Evolutionary conservation across 2,329 filamentous ascomycete species (phyloP).

Genomic region (Exophiala xenobiotica): DNA sequence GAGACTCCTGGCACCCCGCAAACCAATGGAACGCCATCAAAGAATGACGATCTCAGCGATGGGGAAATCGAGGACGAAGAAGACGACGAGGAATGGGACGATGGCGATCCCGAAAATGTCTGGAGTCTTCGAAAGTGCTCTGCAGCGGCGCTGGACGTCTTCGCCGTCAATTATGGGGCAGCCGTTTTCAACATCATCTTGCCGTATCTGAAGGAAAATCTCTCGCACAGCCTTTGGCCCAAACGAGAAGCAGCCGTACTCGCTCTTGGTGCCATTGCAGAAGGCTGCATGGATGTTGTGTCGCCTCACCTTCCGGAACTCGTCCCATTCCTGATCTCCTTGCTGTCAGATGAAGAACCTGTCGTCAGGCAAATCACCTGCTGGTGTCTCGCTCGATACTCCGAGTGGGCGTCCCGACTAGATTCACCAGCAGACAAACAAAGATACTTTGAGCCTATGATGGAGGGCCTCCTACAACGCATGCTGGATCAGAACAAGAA

Average conservation of each 20-base stretch:
- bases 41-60: slow-evolving; percentile 74
- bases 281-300: slow-evolving; percentile 88
- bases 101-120: slow-evolving; percentile 77
- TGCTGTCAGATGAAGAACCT: slow-evolving; percentile 80
- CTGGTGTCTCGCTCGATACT: slow-evolving; percentile 94
- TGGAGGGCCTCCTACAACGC: slow-evolving; percentile 89
- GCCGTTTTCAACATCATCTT: slow-evolving; percentile 88
- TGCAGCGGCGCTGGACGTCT: slow-evolving; percentile 88
- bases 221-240: slow-evolving; percentile 86
- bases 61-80: slow-evolving; percentile 80
- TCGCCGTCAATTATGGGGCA: slow-evolving; percentile 84
- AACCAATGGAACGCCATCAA: slow-evolving; percentile 55
- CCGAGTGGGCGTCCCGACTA: slow-evolving; percentile 82
- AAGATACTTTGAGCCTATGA: slow-evolving; percentile 88
- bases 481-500: slow-evolving; percentile 99
- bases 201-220: slow-evolving; percentile 85
- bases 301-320: slow-evolving; percentile 87
- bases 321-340: slow-evolving; percentile 82
- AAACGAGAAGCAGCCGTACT: slow-evolving; percentile 92
- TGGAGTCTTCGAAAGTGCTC: slow-evolving; percentile 98
- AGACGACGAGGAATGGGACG: slow-evolving; percentile 65
- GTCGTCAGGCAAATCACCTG: slow-evolving; percentile 96
- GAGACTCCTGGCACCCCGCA: slow-evolving; percentile 40
- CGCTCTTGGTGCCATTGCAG: slow-evolving; percentile 88
- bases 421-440: slow-evolving; percentile 65